Evolutionary conservation across 306 rosid species (phyloP), one percentile per base, ranked within the genome.

Genomic region (Cucurbita moschata): DNA sequence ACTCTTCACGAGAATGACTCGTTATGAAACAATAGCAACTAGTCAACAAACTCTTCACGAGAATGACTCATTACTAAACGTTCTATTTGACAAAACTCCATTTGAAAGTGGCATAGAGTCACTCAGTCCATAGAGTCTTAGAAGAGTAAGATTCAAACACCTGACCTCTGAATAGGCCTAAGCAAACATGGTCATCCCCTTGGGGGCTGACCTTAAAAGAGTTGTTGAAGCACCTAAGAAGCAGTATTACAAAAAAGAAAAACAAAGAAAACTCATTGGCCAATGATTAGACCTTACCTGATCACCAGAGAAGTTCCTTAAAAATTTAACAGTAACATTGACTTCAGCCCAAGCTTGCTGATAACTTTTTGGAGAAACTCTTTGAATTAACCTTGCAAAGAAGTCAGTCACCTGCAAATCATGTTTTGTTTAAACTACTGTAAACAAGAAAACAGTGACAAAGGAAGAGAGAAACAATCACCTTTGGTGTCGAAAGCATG

Each of bases 301-400:
- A 85, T 94, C 98, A 56, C 97, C 97, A 1, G 87, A 83, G 81
- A 94, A 94, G 82, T 94, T 94, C 75, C 87, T 92, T 8, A 94
- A 81, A 86, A 94, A 94, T 74, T 94, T 94, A 54, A 35, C 85
- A 64, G 98, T 90, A 62, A 94, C 98, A 52, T 80, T 82, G 58
- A 94, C 98, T 86, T 94, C 98, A 18, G 35, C 96, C 46, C 7
- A 68, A 82, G 98, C 98, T 85, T 94, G 98, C 35, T 87, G 88
- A 83, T 94, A 94, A 85, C 98, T 94, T 86, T 94, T 94, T 42
- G 98, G 98, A 82, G 92, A 85, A 83, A 94, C 98, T 81, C 98
- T 87, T 74, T 94, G 97, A 77, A 94, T 87, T 77, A 94, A 78
- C 85, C 90, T 94, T 18, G 96, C 79, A 79, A 94, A 94, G 87